These are phyloP conservation scores for Cladosporium sp. DNA, from an alignment of 2,329 filamentous ascomycete genomes.

Conservation along the genomic window DNA sequence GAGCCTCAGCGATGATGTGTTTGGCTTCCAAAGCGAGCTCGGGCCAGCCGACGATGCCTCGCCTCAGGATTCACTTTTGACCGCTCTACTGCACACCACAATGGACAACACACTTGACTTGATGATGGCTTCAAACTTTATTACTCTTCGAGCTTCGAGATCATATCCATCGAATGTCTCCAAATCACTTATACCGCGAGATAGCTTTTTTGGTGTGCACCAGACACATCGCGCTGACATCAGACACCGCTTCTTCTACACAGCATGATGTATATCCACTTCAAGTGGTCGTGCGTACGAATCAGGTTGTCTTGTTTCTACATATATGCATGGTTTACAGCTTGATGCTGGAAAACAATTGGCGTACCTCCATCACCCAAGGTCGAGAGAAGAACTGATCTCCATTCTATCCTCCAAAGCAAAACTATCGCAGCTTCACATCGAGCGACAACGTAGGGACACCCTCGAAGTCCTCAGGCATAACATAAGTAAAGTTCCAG, in stretches of 20 bases:
- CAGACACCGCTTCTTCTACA: not conserved
- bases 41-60: not conserved
- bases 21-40: constrained; percentile 5
- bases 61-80: not conserved
- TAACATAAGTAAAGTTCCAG: constrained; percentile 45
- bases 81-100: not conserved
- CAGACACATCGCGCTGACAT: not conserved
- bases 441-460: constrained; percentile 3
- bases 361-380: not conserved
- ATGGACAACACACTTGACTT: not conserved
- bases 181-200: not conserved
- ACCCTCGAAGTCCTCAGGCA: constrained; percentile 15
- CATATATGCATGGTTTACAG: not conserved
- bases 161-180: not conserved
- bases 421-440: not conserved
- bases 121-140: not conserved
- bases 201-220: not conserved
- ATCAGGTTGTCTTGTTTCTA: not conserved
- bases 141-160: not conserved
- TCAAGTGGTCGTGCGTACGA: not conserved
- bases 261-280: not conserved
- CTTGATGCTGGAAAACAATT: not conserved
- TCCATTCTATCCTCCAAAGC: not conserved
- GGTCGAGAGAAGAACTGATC: not conserved
- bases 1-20: constrained; percentile 12